Conservation (phyloP, 495 filamentous ascomycete species). For the Penicillium goetzii region DNA sequence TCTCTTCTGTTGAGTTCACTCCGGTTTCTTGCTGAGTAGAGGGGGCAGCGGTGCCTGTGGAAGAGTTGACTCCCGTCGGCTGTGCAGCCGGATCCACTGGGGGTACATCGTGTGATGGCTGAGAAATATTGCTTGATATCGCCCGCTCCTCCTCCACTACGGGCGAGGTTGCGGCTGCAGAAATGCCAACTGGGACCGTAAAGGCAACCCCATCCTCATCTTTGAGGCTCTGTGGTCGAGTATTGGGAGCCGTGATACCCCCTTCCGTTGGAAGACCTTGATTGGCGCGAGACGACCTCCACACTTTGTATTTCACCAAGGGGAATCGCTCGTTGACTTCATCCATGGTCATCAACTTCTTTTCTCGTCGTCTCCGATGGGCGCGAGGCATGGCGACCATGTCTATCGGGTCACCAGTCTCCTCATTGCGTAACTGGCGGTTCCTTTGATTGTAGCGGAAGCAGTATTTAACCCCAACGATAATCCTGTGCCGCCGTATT, state of each 20-base stretch:
- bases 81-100: slow-evolving; percentile 7
- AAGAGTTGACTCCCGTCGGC: slow-evolving; percentile 28
- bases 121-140: slow-evolving; percentile 21
- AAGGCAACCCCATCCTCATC: slow-evolving; percentile 19
- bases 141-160: slow-evolving; percentile 20
- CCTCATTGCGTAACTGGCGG: slow-evolving; percentile 73
- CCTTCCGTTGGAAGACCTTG: slow-evolving; percentile 84
- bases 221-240: slow-evolving; percentile 35
- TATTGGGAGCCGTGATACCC: slow-evolving; percentile 74
- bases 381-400: slow-evolving; percentile 76
- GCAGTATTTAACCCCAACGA: slow-evolving; percentile 98
- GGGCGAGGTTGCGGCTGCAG: slow-evolving; percentile 17
- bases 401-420: slow-evolving; percentile 85
- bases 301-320: slow-evolving; percentile 91
- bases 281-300: slow-evolving; percentile 80
- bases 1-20: slow-evolving; percentile 17
- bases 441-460: slow-evolving; percentile 97
- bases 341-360: slow-evolving; percentile 98
- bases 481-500: slow-evolving; percentile 72
- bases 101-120: slow-evolving; percentile 22
- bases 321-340: slow-evolving; percentile 98
- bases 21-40: slow-evolving; percentile 1
- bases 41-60: slow-evolving; percentile 2
- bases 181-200: slow-evolving; percentile 16
- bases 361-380: slow-evolving; percentile 85